phyloP scores from a whole-genome alignment of 2,329 filamentous ascomycete species.

The Claviceps paspali region DNA sequence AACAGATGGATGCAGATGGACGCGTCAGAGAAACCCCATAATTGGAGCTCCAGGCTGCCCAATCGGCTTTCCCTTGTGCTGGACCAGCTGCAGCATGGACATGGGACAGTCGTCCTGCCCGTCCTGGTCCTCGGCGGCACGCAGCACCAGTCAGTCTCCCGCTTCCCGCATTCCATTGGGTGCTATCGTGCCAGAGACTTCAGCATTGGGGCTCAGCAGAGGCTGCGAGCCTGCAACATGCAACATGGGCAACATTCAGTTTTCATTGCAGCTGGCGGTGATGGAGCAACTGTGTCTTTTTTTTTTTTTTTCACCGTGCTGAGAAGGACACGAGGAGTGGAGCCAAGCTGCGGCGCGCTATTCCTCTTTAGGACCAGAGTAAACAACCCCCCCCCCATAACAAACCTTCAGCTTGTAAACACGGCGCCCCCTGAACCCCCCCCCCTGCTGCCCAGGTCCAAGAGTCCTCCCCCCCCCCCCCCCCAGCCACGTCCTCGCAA shows the following conservation, averaged over 20 bases:
- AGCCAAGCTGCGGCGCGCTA: slow-evolving; percentile 9
- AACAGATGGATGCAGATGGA: not conserved
- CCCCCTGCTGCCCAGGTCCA: slow-evolving; percentile 2
- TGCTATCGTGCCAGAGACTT: not conserved
- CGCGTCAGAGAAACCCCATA: not conserved
- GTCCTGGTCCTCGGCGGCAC: no score
- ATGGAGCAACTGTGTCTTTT: no score
- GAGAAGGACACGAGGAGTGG: slow-evolving; percentile 6
- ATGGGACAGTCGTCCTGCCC: no score
- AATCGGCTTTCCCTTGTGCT: no score
- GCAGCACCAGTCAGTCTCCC: not conserved
- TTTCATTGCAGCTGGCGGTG: not conserved
- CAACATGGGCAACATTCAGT: not conserved
- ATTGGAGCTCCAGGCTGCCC: no score
- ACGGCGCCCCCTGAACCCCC: slow-evolving; percentile 3
- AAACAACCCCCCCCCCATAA: slow-evolving; percentile 15
- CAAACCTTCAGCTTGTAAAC: slow-evolving; percentile 9
- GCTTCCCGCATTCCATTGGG: slow-evolving; percentile 6
- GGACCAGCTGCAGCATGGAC: no score
- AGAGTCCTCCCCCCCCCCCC: slow-evolving; percentile 6
- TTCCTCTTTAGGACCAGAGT: slow-evolving; percentile 11
- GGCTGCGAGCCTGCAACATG: no score
- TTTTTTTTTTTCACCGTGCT: no score
- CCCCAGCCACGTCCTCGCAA: slow-evolving; percentile 3
- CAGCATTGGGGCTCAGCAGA: slow-evolving; percentile 1